Base-by-base conservation (phyloP, 78 protist genomes). In the Dictyostelium brefeldianum region DNA sequence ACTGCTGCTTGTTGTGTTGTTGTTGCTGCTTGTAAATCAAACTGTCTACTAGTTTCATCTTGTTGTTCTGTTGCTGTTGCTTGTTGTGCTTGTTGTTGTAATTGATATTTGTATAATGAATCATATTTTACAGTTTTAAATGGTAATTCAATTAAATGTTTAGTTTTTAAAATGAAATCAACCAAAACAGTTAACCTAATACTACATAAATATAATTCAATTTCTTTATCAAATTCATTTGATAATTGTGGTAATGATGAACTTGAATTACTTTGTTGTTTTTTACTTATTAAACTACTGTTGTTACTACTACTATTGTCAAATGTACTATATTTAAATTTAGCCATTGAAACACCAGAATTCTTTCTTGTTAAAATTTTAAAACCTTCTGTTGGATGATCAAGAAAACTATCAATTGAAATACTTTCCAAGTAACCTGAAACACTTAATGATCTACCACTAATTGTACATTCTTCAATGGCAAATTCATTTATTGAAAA, bases 71-170 rank as follows among this genome's bases (percentile, higher is more conserved):
- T 0, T 10, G n/a, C 1, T 25, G 10, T 11, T 31, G 4, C 31
- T 70, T 18, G 14, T 71, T 83, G 31, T 69, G 12, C 4, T 31
- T 62, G 67, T 62, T 43, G 31, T 50, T 65, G 64, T 29, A 73
- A 65, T 73, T 83, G 91, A 73, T 83, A 83, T 56, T 80, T 50
- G 57, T 83, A 83, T 25, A 83, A 53, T 54, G 82, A 73, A 10
- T 77, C 93, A 87, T 87, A 87, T 77, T 87, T 87, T 18, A 87
- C 85, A 31, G 93, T 87, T 64, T 87, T 87, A 36, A 87, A 87
- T 18, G 93, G 93, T n/a, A 87, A n/a, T 31, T 22, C 54, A 27
- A 87, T 29, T 9, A 87, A 36, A 41, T 27, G 22, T 25, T 87
- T 87, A 8, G 93, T 64, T 47, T 77, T 74, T 36, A 87, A 15